A percentile compares a stretch with the other conserved stretches of the same genome.
phyloP scores from a whole-genome alignment of 306 rosid genomes.

The Corylus avellana region DNA sequence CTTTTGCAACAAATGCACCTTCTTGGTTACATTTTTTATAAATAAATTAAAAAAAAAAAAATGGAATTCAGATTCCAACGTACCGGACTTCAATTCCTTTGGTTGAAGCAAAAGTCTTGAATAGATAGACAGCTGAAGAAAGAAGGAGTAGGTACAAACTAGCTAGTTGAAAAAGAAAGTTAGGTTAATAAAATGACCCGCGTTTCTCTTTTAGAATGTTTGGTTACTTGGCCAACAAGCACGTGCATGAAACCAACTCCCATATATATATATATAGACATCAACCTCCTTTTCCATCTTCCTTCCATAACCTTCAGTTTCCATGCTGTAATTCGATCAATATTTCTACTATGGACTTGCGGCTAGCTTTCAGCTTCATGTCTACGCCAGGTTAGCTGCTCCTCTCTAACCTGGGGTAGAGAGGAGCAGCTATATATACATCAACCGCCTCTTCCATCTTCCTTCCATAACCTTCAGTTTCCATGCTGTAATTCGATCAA shows the following conservation, averaged over 20 bases:
- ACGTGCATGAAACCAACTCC: conserved; percentile 2
- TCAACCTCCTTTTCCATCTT: not conserved
- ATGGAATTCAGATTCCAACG: not conserved
- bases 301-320: not conserved
- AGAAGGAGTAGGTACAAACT: not conserved
- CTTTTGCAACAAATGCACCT: too few relatives aligned
- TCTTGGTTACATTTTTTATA: too few relatives aligned
- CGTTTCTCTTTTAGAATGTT: not conserved
- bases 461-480: not conserved
- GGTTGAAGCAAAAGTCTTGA: not conserved
- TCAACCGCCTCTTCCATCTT: not conserved
- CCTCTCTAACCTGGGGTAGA: not conserved
- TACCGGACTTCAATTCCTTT: not conserved
- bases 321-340: not conserved
- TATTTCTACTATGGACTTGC: not conserved
- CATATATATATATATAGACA: too few relatives aligned
- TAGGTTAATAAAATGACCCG: not conserved
- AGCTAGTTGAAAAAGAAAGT: not conserved
- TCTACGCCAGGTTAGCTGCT: conserved; percentile 1
- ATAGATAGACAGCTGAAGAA: not conserved
- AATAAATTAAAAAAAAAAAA: too few relatives aligned
- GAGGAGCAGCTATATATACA: not conserved
- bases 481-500: not conserved
- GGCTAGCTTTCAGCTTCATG: not conserved
- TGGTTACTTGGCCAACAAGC: not conserved